Evolutionary conservation across 345 rosid species (phyloP), one percentile per base, ranked within the genome.

Genomic region (Draba incana): DNA sequence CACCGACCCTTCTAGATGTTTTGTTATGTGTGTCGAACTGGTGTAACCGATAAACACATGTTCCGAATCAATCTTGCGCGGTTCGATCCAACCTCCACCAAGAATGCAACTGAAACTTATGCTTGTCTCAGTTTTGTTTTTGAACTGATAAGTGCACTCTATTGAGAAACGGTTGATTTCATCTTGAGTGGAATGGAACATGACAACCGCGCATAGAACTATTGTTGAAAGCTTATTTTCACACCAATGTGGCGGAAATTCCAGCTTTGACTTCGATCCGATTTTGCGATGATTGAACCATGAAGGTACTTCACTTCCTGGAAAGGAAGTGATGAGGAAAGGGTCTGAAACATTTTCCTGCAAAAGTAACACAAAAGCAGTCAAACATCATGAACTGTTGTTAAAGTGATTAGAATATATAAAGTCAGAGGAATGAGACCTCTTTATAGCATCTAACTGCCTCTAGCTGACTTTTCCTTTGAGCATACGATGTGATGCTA

Each of bases 1-100:
- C 48, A 64, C 5, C 1, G 49, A 38, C 37, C 10, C 54, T 47
- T 72, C 52, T 38, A 56, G 5, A 38, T 64, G 70, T 3, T 57
- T 48, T 56, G 9, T 55, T 44, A 72, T 20, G 16, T 48, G 64
- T 28, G 70, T 46, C 9, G 20, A 3, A 38, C 59, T 64, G 6
- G 44, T 72, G 70, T 64, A 72, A 37, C 76, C 76, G 1, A 72
- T 46, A 39, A 72, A 64, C 64, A 72, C 70, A 72, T 72, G 76
- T 44, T 71, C 69, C 15, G 64, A 45, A 38, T 64, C 43, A 37
- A 64, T 63, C 37, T 47, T 71, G 11, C 64, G 64, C 3, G 76
- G 50, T 3, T 63, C 69, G 6, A 25, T 53, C 75, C 64, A 55
- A 55, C 57, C 51, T 54, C 57, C 75, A 37, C 62, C 63, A 25